Evolutionary conservation across 352 stramenopile species (phyloP).

Genomic region (Phytophthora pseudosyringae): DNA sequence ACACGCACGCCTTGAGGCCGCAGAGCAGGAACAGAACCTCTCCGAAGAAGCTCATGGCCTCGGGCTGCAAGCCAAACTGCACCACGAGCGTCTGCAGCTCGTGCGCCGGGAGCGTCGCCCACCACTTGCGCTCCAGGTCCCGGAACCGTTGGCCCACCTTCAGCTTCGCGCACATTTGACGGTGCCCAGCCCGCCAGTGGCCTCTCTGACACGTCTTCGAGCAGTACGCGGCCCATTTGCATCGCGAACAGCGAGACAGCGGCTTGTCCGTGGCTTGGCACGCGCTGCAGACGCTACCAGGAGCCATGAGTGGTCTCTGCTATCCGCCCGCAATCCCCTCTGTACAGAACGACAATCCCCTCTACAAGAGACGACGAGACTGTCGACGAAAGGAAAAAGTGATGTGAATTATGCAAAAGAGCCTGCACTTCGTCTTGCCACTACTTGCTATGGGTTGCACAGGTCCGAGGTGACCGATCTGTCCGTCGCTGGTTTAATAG

Average conservation of each 20-base stretch:
- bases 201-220: conserved; percentile 58
- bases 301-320: conserved; percentile 12
- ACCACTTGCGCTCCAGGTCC: conserved; percentile 45
- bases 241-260: conserved; percentile 56
- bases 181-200: conserved; percentile 57
- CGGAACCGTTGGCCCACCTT: conserved; percentile 32
- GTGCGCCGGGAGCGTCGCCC: conserved; percentile 24
- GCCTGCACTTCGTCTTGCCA: conserved; percentile 6
- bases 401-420: conserved; percentile 28
- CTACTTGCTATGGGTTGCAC: conserved; percentile 11
- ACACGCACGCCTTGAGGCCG: conserved; percentile 65
- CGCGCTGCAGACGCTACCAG: conserved; percentile 6
- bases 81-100: conserved; percentile 36
- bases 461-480: conserved; percentile 7
- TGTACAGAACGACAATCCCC: conserved; percentile 11
- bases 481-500: conserved; percentile 64
- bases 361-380: conserved; percentile 9
- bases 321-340: conserved; percentile 5
- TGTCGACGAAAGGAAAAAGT: background rate
- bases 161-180: conserved; percentile 39
- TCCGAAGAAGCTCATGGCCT: conserved; percentile 73
- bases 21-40: conserved; percentile 73
- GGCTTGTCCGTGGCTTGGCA: conserved; percentile 22
- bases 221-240: conserved; percentile 67
- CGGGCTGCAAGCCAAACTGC: conserved; percentile 42